phyloP scores from a whole-genome alignment of 805 yeast species.

The Starmerella cellae region DNA sequence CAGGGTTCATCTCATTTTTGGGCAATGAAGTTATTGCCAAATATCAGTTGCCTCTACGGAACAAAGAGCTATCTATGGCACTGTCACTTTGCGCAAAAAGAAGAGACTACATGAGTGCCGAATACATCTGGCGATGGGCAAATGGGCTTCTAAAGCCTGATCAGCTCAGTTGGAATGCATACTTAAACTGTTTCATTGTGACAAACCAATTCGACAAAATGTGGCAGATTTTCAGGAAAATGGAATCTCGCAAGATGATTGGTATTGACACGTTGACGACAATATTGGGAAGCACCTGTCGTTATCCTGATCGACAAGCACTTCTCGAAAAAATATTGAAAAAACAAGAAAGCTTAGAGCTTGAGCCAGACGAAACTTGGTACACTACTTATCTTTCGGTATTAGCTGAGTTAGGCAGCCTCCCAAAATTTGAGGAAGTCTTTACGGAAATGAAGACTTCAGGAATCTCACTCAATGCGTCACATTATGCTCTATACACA shows the following conservation, averaged over 20 bases:
- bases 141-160: constrained; percentile 19
- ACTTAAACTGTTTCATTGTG: constrained; percentile 26
- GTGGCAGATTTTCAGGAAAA: constrained; percentile 23
- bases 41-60: constrained; percentile 17
- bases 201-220: constrained; percentile 26
- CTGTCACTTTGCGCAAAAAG: constrained; percentile 23
- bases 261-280: constrained; percentile 21
- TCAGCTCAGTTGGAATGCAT: constrained; percentile 24
- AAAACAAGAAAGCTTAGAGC: constrained; percentile 20
- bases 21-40: constrained; percentile 18
- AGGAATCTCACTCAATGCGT: constrained; percentile 12
- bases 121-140: constrained; percentile 23
- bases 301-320: constrained; percentile 6
- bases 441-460: constrained; percentile 21
- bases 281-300: constrained; percentile 18
- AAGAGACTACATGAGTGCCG: constrained; percentile 22
- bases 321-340: constrained; percentile 1
- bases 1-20: constrained; percentile 25
- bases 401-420: constrained; percentile 27
- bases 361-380: constrained; percentile 24
- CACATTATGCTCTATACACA: constrained; percentile 22
- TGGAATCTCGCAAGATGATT: constrained; percentile 17
- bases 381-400: constrained; percentile 16
- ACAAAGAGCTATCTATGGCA: constrained; percentile 20
- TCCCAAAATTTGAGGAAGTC: constrained; percentile 28